Evolutionary conservation across 129 eudicot species (phyloP).

Genomic region (Gnaphalium uliginosum): DNA sequence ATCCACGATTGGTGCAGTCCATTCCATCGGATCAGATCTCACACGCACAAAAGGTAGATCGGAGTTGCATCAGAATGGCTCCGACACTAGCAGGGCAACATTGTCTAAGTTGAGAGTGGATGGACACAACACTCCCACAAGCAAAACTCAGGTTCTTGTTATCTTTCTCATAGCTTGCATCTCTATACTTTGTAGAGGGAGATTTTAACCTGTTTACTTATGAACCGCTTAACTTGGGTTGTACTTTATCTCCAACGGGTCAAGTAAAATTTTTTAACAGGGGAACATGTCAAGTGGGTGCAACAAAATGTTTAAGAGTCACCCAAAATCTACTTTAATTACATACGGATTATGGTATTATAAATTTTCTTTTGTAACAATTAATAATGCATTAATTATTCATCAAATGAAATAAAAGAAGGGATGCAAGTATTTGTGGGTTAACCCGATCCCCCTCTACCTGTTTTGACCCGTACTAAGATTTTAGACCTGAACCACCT

Average conservation of each 20-base stretch:
- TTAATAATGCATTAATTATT: neutral
- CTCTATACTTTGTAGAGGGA: neutral
- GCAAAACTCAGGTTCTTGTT: conserved; percentile 70
- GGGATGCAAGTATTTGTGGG: neutral
- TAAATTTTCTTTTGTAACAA: neutral
- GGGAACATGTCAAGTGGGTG: neutral
- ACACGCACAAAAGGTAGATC: conserved; percentile 71
- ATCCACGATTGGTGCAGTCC: conserved; percentile 84
- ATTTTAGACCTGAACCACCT: neutral
- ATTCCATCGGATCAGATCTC: conserved; percentile 91
- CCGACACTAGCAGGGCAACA: conserved; percentile 55
- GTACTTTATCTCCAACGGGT: neutral
- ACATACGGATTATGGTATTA: neutral
- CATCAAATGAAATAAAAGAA: neutral
- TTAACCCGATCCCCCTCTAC: neutral
- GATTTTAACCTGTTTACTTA: neutral
- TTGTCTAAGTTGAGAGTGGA: conserved; percentile 46
- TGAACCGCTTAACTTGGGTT: neutral
- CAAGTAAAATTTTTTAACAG: neutral
- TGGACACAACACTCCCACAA: conserved; percentile 69
- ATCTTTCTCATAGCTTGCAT: conserved; percentile 3
- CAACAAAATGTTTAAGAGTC: neutral
- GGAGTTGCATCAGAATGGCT: conserved; percentile 46
- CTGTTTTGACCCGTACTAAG: conserved; percentile 1
- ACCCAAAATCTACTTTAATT: neutral